Evolutionary conservation across 768 basidiomycete species (phyloP).

Genomic region (Phylloporus sp.): DNA sequence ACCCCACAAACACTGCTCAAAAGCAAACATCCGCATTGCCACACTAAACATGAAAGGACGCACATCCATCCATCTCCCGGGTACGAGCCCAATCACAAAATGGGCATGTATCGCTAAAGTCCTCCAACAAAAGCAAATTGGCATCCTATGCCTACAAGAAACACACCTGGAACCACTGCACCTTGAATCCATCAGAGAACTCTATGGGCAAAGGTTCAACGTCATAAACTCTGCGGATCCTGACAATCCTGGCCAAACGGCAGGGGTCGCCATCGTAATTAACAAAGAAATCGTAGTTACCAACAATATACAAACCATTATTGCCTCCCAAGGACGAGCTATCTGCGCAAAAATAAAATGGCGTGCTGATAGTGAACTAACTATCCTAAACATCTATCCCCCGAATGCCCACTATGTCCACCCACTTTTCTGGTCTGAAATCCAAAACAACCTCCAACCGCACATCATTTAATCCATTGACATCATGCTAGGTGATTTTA

Average conservation of each 20-base stretch:
- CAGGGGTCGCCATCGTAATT: background rate
- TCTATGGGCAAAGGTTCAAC: too few species aligned
- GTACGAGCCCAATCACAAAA: background rate
- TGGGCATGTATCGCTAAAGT: background rate
- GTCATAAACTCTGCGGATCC: background rate
- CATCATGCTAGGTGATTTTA: conserved; percentile 40
- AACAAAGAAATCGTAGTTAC: background rate
- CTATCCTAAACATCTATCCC: conserved; percentile 34
- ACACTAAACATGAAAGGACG: background rate
- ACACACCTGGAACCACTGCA: background rate
- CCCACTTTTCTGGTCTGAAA: conserved; percentile 25
- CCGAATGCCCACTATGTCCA: conserved; percentile 32
- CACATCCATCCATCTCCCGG: background rate
- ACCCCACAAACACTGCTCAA: background rate
- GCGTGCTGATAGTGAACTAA: conserved; percentile 2
- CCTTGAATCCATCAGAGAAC: too few species aligned
- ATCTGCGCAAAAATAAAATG: background rate
- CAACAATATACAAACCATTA: background rate
- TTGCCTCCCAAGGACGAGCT: background rate
- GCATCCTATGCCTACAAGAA: background rate
- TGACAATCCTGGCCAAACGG: background rate
- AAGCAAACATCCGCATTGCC: background rate
- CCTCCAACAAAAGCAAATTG: background rate
- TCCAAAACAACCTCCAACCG: background rate
- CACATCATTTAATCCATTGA: conserved; percentile 22